Conservation (phyloP, 345 rosid species). For the Salix exigua region DNA sequence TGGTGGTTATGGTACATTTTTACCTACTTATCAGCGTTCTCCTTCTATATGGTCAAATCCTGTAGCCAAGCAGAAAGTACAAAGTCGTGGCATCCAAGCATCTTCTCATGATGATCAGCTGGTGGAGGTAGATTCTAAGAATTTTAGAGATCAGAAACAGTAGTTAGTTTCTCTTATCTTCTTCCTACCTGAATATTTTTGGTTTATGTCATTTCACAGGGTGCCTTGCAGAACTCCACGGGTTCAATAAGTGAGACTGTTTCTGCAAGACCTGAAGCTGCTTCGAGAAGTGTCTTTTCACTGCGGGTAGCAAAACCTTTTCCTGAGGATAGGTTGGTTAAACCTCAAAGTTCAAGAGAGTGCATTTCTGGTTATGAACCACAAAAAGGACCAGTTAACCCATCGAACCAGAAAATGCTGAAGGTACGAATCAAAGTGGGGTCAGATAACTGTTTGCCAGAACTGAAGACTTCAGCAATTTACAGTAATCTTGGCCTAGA, state of each 20-base stretch:
- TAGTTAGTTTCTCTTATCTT: not conserved
- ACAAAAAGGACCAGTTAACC: constrained; percentile 26
- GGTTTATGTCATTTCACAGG: not conserved
- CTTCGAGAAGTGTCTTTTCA: constrained; percentile 23
- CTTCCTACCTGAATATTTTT: not conserved
- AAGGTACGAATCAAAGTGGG: constrained; percentile 71
- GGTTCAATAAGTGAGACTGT: constrained; percentile 7
- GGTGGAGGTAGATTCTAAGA: constrained; percentile 43
- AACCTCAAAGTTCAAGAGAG: not conserved
- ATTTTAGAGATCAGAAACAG: not conserved
- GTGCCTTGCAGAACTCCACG: not conserved
- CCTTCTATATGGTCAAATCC: constrained; percentile 21
- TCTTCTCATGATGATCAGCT: constrained; percentile 3
- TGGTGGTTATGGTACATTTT: constrained; percentile 94
- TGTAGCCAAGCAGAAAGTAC: constrained; percentile 6
- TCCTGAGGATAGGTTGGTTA: constrained; percentile 27
- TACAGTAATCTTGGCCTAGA: constrained; percentile 62
- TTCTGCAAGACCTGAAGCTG: constrained; percentile 37
- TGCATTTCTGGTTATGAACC: not conserved
- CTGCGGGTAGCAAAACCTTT: constrained; percentile 34
- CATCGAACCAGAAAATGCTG: constrained; percentile 49
- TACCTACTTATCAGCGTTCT: constrained; percentile 65
- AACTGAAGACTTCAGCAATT: constrained; percentile 51
- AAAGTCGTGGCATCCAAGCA: constrained; percentile 9
- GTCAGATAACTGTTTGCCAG: constrained; percentile 50